Evolutionary conservation across 164 flowering plant genomes (phyloP).

Genomic region (Umbellularia californica): DNA sequence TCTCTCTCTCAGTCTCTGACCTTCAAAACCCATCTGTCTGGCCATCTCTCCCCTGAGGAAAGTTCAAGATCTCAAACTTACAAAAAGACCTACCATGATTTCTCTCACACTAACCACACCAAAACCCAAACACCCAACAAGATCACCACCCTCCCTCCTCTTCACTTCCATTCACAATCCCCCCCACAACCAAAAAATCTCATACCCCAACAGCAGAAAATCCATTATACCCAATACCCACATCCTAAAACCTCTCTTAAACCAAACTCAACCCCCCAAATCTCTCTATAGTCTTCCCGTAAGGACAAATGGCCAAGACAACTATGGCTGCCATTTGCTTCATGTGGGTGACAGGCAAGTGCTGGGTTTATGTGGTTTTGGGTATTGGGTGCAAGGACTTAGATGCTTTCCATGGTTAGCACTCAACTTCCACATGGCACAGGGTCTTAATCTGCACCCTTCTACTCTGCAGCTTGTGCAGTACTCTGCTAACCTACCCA

Average conservation of each 20-base stretch:
- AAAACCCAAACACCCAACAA: neutral
- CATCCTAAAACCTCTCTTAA: conserved; percentile 15
- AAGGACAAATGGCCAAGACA: conserved; percentile 13
- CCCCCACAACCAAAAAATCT: conserved; percentile 18
- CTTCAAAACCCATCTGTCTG: too few species aligned
- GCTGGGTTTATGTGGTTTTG: conserved; percentile 71
- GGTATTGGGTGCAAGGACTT: conserved; percentile 90
- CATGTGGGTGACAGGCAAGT: conserved; percentile 41
- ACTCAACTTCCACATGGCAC: conserved; percentile 70
- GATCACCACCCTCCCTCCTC: neutral
- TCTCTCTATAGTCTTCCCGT: neutral
- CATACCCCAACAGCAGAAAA: conserved; percentile 14
- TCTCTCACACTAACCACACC: neutral
- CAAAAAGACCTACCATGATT: neutral
- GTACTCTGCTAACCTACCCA: conserved; percentile 64
- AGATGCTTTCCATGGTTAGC: conserved; percentile 97
- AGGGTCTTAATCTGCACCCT: conserved; percentile 55
- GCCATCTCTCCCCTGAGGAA: too few species aligned
- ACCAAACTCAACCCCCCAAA: conserved; percentile 14
- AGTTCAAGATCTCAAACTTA: neutral
- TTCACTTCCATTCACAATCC: conserved; percentile 12
- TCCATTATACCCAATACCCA: conserved; percentile 21
- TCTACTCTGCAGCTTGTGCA: conserved; percentile 81
- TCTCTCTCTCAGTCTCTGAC: too few species aligned
- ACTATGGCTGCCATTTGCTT: conserved; percentile 10